Conservation (phyloP, 352 stramenopile species). For the Phytophthora kernoviae region DNA sequence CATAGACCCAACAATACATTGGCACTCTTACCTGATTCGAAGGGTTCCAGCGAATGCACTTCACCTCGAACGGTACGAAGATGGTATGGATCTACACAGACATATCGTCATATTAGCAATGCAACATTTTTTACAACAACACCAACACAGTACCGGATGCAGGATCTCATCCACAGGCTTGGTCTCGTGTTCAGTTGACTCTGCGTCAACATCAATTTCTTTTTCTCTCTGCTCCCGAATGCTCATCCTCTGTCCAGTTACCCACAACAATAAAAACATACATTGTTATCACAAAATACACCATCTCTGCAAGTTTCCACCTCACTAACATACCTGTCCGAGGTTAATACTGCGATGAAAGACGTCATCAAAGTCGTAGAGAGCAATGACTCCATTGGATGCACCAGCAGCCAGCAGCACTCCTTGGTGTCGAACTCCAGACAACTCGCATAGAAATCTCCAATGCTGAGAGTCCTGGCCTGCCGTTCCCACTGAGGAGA, state of each 20-base stretch:
- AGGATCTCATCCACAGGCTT: conserved; percentile 22
- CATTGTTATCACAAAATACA: neutral
- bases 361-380: conserved; percentile 85
- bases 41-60: conserved; percentile 80
- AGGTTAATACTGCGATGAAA: conserved; percentile 67
- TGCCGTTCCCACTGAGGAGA: conserved; percentile 49
- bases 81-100: conserved; percentile 71
- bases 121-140: conserved; percentile 1
- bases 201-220: neutral
- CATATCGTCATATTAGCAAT: neutral
- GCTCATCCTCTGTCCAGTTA: neutral
- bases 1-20: too few relatives aligned
- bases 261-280: neutral
- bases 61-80: conserved; percentile 67
- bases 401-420: conserved; percentile 66
- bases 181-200: conserved; percentile 1
- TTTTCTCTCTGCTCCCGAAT: neutral
- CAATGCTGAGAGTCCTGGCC: conserved; percentile 24
- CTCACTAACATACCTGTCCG: conserved; percentile 33
- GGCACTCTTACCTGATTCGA: conserved; percentile 51
- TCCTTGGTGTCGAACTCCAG: conserved; percentile 74
- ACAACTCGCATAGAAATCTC: conserved; percentile 63
- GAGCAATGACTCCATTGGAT: conserved; percentile 69
- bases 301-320: neutral
- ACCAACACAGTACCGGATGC: conserved; percentile 36